These are phyloP conservation scores for Tephrocybe sp. DNA, from an alignment of 768 basidiomycete species.

Conservation along the genomic window DNA sequence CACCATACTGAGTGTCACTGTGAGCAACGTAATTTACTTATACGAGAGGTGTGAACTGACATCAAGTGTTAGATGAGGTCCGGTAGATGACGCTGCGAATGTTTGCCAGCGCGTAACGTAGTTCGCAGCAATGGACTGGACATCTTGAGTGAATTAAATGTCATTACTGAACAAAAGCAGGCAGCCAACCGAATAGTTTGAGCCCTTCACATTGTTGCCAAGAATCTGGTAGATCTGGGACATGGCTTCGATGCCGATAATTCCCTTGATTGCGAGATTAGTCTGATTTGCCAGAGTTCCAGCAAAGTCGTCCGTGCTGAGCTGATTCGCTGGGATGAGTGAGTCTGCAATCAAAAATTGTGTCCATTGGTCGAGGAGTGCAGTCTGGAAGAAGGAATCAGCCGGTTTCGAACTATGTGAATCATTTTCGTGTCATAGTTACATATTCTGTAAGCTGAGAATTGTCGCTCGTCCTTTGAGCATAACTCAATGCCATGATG, in stretches of 20 bases:
- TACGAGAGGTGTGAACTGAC: conserved; percentile 27
- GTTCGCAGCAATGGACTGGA: conserved; percentile 52
- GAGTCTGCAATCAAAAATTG: conserved; percentile 56
- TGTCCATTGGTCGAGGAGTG: conserved; percentile 64
- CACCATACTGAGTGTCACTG: conserved; percentile 43
- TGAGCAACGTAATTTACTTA: not conserved
- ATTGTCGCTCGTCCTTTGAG: conserved; percentile 50
- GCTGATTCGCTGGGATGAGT: conserved; percentile 53
- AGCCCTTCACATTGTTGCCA: conserved; percentile 35
- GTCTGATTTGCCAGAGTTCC: conserved; percentile 61
- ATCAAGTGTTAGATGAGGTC: conserved; percentile 52
- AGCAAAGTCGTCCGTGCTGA: conserved; percentile 58
- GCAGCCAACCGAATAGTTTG: conserved; percentile 40
- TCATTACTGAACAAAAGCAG: conserved; percentile 3
- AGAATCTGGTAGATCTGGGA: conserved; percentile 48
- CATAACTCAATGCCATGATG: conserved; percentile 67
- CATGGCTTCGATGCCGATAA: conserved; percentile 67
- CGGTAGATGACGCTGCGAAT: conserved; percentile 50
- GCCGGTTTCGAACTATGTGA: not conserved
- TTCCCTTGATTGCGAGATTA: conserved; percentile 72
- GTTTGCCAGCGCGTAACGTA: conserved; percentile 58
- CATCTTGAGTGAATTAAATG: not conserved
- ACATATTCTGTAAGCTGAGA: conserved; percentile 51
- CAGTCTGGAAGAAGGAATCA: conserved; percentile 20
- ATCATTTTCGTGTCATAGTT: conserved; percentile 11